Conservation (phyloP, 345 rosid species). For the Bruguiera parviflora region DNA sequence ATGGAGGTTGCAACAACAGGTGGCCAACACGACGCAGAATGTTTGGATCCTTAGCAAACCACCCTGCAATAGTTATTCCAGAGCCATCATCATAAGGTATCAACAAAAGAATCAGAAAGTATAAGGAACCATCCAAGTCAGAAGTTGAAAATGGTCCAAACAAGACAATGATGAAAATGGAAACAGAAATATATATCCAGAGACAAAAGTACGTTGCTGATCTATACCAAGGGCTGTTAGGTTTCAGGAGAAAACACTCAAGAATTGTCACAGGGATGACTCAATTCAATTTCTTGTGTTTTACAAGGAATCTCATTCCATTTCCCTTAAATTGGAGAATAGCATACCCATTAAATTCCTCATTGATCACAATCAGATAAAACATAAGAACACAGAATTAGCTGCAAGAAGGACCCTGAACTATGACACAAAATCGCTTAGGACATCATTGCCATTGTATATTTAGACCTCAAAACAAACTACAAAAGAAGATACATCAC, state of each 20-base stretch:
- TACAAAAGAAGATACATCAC: not conserved
- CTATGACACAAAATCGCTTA: not conserved
- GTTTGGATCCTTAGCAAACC: slow-evolving; percentile 87
- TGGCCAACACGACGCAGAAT: slow-evolving; percentile 78
- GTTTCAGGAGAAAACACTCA: too few relatives aligned
- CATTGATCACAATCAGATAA: too few relatives aligned
- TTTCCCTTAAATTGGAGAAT: too few relatives aligned
- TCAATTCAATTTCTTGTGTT: too few relatives aligned
- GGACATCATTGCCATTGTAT: not conserved
- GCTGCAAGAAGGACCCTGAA: not conserved
- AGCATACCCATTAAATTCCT: too few relatives aligned
- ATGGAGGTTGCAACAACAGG: slow-evolving; percentile 84
- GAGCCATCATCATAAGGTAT: slow-evolving; percentile 13
- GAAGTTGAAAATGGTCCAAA: too few relatives aligned
- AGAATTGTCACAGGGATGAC: too few relatives aligned
- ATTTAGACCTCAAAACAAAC: not conserved
- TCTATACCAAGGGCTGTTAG: too few relatives aligned
- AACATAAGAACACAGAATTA: not conserved
- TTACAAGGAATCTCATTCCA: too few relatives aligned
- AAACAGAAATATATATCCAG: too few relatives aligned
- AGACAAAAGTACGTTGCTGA: too few relatives aligned
- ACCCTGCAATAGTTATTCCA: slow-evolving; percentile 51
- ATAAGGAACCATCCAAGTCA: not conserved
- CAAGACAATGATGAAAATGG: too few relatives aligned
- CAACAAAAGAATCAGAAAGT: not conserved